A percentile compares a stretch with the other conserved stretches of the same genome.
Evolutionary conservation across 2,329 filamentous ascomycete species (phyloP).

Genomic region (Zymoseptoria tritici): DNA sequence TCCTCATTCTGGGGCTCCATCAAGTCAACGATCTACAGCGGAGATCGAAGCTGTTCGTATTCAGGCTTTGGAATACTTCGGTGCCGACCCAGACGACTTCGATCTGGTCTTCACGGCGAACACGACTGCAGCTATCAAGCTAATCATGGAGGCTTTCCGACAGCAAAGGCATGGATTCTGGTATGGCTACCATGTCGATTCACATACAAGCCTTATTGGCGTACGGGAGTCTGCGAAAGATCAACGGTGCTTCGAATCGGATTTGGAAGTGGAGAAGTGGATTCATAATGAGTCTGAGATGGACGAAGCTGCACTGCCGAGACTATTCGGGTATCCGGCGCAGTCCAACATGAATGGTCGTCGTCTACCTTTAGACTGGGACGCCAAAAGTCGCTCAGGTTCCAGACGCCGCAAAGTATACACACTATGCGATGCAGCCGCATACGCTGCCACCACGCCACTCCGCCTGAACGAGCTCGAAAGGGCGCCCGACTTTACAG

Average conservation of each 20-base stretch:
- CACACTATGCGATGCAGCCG: slow-evolving; percentile 77
- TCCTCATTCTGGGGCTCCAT: slow-evolving; percentile 78
- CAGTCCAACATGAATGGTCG: slow-evolving; percentile 90
- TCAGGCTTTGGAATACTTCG: slow-evolving; percentile 66
- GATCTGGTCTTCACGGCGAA: slow-evolving; percentile 90
- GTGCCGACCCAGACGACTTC: slow-evolving; percentile 71
- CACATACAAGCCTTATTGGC: slow-evolving; percentile 82
- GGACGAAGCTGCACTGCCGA: slow-evolving; percentile 27
- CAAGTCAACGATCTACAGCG: slow-evolving; percentile 64
- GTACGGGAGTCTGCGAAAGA: slow-evolving; percentile 56
- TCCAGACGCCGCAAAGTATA: slow-evolving; percentile 35
- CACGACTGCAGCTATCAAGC: slow-evolving; percentile 82
- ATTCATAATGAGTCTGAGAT: slow-evolving; percentile 32
- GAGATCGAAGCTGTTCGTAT: slow-evolving; percentile 66
- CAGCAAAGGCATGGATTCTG: slow-evolving; percentile 61
- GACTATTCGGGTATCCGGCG: slow-evolving; percentile 72
- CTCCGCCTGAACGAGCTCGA: slow-evolving; percentile 59
- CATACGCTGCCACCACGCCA: slow-evolving; percentile 67
- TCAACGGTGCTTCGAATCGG: slow-evolving; percentile 59
- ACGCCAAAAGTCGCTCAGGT: not conserved
- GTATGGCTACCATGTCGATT: slow-evolving; percentile 75
- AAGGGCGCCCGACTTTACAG: slow-evolving; percentile 71
- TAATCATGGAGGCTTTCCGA: slow-evolving; percentile 71
- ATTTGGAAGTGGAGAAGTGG: slow-evolving; percentile 60
- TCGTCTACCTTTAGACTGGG: slow-evolving; percentile 65